Percentiles rank a stretch among this genome's conserved stretches.
phyloP scores from a whole-genome alignment of 129 eudicot genomes.

The Daucus carota region DNA sequence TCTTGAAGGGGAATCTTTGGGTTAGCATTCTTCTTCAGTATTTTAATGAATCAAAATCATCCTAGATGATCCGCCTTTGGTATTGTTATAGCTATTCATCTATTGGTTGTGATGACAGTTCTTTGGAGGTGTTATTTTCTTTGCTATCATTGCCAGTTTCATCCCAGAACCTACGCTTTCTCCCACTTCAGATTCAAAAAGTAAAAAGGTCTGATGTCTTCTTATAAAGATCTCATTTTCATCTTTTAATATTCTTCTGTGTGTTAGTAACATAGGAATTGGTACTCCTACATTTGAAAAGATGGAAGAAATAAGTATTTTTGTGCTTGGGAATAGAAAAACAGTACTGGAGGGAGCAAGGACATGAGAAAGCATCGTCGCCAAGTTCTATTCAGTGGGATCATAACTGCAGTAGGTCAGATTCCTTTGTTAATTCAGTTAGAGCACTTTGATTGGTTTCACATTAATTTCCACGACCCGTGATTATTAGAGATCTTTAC shows the following conservation, averaged over 20 bases:
- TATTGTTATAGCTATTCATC: conserved; percentile 9
- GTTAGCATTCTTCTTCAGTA: conserved; percentile 28
- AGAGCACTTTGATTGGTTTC: background rate
- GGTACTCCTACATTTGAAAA: conserved; percentile 2
- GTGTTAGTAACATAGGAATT: background rate
- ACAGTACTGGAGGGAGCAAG: conserved; percentile 61
- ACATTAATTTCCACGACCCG: too few relatives aligned
- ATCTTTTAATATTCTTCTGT: background rate
- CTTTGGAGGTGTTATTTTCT: conserved; percentile 97
- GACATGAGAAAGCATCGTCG: conserved; percentile 98
- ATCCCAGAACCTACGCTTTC: conserved; percentile 94
- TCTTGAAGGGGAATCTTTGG: conserved; percentile 93
- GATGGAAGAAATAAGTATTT: conserved; percentile 8
- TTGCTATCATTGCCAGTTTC: conserved; percentile 72
- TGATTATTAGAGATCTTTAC: background rate
- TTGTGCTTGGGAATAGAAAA: conserved; percentile 46
- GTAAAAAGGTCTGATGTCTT: conserved; percentile 53
- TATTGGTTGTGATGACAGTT: conserved; percentile 39
- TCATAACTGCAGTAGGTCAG: conserved; percentile 91
- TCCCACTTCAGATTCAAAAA: conserved; percentile 52
- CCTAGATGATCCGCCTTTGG: background rate
- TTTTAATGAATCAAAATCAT: conserved; percentile 5
- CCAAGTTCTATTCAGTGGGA: conserved; percentile 93
- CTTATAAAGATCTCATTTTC: background rate
- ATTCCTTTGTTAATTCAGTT: conserved; percentile 1